Evolutionary conservation across 805 yeast species (phyloP), one percentile per base, ranked within the genome.

Genomic region (Starmerella geochares): DNA sequence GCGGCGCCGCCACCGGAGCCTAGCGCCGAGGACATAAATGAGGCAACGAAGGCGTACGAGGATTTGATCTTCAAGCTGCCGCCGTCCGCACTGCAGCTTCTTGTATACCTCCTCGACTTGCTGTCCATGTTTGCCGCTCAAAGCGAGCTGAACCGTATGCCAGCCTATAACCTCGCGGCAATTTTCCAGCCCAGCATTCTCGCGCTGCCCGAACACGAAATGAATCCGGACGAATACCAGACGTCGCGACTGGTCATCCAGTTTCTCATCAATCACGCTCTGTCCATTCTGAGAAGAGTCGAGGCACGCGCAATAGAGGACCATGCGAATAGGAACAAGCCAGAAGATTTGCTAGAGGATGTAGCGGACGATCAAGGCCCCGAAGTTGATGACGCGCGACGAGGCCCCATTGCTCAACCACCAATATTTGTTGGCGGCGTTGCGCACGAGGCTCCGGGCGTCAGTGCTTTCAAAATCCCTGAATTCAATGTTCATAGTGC

Each of bases 171-270:
- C 63, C 70, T 92, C 55, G 95, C 97, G 1, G 95, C 97, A 1
- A 85, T 92, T 50, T 92, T 92, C 69, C 98, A 92, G 68, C 97
- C 98, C 3, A 84, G 95, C n/a, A 79, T 92, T 16, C 71, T 92
- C 47, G 83, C 94, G 9, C 97, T 90, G 65, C 95, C 96, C 4
- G 76, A 75, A 56, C 96, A 92, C 65, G 96, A 88, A 62, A 78
- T 90, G 80, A 78, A 82, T 37, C 96, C 96, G 0, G 86, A 80
- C 28, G 96, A 92, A 66, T 88, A 88, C 67, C 90, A 85, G 11
- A 68, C 86, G 31, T 84, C 95, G 4, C 86, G 88, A 57, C 73
- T 79, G 7, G 95, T 86, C 29, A 82, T 92, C 23, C 94, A 88
- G 61, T 87, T 90, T 57, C 74, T 92, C 69, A 84, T 90, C 50